phyloP scores from a whole-genome alignment of 2,329 filamentous ascomycete genomes.

The Coniella lustricola region DNA sequence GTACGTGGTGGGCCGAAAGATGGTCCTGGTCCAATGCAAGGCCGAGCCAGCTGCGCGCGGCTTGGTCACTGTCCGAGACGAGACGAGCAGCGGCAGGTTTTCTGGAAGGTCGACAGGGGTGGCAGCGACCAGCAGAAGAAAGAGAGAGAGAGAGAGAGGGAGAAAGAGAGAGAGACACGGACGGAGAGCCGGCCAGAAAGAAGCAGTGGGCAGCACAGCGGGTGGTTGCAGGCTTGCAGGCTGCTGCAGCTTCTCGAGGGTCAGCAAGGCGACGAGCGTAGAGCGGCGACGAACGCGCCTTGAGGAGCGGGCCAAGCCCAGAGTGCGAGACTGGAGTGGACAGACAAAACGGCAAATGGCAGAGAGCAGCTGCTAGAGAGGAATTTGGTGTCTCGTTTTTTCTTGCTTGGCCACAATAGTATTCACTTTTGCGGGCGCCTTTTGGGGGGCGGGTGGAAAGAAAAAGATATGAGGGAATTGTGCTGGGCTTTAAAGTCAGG shows the following conservation, averaged over 20 bases:
- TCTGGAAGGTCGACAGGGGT: conserved; percentile 19
- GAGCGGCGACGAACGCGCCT: conserved; percentile 13
- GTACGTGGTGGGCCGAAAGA: not conserved
- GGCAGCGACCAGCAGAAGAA: not conserved
- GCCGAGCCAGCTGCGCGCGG: conserved; percentile 1
- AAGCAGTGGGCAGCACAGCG: not conserved
- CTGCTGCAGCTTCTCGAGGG: not conserved
- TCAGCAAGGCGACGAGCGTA: too few relatives aligned
- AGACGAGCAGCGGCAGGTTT: not conserved
- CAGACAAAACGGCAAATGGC: conserved; percentile 15
- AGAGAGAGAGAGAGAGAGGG: not conserved
- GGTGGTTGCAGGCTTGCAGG: not conserved
- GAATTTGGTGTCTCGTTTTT: not conserved
- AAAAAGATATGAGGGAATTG: conserved; percentile 10
- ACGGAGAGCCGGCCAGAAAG: too few relatives aligned
- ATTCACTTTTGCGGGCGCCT: not conserved
- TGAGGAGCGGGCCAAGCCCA: conserved; percentile 15
- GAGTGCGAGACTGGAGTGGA: conserved; percentile 3
- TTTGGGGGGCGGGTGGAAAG: not conserved
- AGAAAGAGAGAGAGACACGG: conserved; percentile 1
- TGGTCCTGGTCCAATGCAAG: not conserved
- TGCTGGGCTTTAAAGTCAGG: conserved; percentile 7
- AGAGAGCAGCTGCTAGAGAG: not conserved
- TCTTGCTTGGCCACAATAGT: not conserved
- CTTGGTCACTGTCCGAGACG: conserved; percentile 7